phyloP scores from a whole-genome alignment of 345 rosid species.

The Geranium brycei region DNA sequence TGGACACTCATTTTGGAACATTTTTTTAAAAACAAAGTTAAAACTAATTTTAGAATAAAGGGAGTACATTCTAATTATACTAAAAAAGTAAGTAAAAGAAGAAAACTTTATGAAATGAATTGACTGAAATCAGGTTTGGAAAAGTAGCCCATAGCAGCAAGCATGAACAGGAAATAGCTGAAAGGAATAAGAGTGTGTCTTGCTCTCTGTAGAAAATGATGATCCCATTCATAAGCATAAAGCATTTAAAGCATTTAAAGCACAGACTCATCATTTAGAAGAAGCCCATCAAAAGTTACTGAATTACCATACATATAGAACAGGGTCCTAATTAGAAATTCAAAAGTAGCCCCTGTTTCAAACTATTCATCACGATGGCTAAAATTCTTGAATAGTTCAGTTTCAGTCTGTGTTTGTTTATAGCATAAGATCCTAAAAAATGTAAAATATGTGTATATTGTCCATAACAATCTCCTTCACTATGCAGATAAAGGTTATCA shows the following conservation, averaged over 20 bases:
- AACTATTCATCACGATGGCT: background rate
- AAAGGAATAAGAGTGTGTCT: background rate
- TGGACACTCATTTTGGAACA: too few relatives aligned
- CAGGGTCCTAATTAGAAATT: background rate
- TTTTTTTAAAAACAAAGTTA: too few relatives aligned
- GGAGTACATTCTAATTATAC: too few relatives aligned
- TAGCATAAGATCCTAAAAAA: background rate
- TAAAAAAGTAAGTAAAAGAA: too few relatives aligned
- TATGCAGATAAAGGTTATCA: too few relatives aligned
- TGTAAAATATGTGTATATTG: background rate
- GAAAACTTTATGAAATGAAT: background rate
- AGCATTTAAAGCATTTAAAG: background rate
- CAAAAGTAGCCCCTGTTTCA: background rate
- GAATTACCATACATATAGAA: too few relatives aligned
- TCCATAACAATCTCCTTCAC: background rate
- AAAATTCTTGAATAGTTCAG: background rate
- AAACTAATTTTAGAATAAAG: too few relatives aligned
- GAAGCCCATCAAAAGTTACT: background rate
- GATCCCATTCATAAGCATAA: background rate
- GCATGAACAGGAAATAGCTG: background rate
- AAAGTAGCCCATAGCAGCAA: too few relatives aligned
- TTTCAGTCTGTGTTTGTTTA: background rate
- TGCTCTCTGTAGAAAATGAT: background rate
- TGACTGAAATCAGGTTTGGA: too few relatives aligned
- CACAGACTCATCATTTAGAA: background rate